Percentiles rank a stretch among this genome's conserved stretches.
Evolutionary conservation across 164 flowering plant species (phyloP).

Genomic region (Liquidambar formosana): DNA sequence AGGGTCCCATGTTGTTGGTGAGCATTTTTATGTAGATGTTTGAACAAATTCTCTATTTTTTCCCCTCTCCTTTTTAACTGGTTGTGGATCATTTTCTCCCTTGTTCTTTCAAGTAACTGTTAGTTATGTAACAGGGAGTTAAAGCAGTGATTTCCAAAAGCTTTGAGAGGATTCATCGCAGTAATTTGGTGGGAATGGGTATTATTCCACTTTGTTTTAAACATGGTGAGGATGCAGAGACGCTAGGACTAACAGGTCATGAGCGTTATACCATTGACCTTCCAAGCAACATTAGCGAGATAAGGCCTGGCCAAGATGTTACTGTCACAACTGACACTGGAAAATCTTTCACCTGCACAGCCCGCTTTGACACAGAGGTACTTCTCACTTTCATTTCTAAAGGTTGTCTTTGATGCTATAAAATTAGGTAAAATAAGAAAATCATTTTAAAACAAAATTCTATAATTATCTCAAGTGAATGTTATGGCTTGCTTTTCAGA

Average conservation of each 20-base stretch:
- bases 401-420: background rate
- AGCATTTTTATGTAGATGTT: slow-evolving; percentile 6
- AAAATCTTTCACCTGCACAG: slow-evolving; percentile 70
- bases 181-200: slow-evolving; percentile 89
- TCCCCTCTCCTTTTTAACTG: background rate
- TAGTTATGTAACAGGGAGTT: slow-evolving; percentile 55
- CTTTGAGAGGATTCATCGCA: slow-evolving; percentile 86
- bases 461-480: no score
- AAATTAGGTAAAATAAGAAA: no score
- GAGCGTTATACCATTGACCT: slow-evolving; percentile 77
- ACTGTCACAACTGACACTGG: slow-evolving; percentile 65
- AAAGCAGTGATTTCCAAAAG: slow-evolving; percentile 88
- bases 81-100: background rate
- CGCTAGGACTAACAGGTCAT: slow-evolving; percentile 72
- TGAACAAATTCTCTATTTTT: background rate
- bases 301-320: slow-evolving; percentile 80
- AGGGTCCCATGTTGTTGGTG: slow-evolving; percentile 77
- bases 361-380: slow-evolving; percentile 89
- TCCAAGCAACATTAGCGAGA: slow-evolving; percentile 59
- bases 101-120: background rate
- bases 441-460: no score
- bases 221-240: slow-evolving; percentile 81
- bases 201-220: slow-evolving; percentile 81
- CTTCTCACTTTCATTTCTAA: background rate
- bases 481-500: slow-evolving; percentile 1